phyloP scores from a whole-genome alignment of 352 stramenopile genomes.

The Globisporangium canariense region DNA sequence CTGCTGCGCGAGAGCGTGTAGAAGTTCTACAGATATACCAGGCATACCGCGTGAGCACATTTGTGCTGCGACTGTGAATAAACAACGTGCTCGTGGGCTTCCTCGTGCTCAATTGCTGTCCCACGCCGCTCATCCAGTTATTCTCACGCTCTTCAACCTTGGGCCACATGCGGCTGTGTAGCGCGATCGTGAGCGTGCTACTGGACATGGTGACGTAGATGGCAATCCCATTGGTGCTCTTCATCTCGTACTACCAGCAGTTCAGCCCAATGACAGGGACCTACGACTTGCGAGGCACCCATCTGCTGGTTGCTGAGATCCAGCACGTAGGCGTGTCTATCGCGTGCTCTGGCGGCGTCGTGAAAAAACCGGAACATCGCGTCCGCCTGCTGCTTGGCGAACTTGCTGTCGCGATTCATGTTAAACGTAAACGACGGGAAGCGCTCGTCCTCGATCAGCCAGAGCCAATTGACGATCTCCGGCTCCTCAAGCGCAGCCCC shows the following conservation, averaged over 20 bases:
- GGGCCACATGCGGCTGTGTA: not conserved
- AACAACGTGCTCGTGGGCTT: slow-evolving; percentile 34
- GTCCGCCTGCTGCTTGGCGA: too few species aligned
- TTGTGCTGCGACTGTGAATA: slow-evolving; percentile 27
- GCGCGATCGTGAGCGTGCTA: slow-evolving; percentile 24
- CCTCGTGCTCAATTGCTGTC: slow-evolving; percentile 35
- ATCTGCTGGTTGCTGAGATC: too few species aligned
- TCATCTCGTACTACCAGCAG: slow-evolving; percentile 23
- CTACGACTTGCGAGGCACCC: slow-evolving; percentile 11
- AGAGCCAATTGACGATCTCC: too few species aligned
- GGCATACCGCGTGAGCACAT: slow-evolving; percentile 27
- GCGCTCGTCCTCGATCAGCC: too few species aligned
- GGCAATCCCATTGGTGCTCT: slow-evolving; percentile 21
- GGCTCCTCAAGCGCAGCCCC: too few species aligned
- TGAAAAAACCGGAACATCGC: too few species aligned
- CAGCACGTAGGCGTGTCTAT: too few species aligned
- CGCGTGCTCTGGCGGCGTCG: too few species aligned
- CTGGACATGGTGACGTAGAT: slow-evolving; percentile 30
- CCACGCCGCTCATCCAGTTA: slow-evolving; percentile 5
- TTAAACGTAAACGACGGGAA: too few species aligned
- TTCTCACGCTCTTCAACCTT: not conserved
- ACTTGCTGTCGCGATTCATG: too few species aligned
- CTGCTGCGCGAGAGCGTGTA: too few species aligned
- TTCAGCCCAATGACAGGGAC: slow-evolving; percentile 13
- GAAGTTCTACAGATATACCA: too few species aligned